Evolutionary conservation across 352 stramenopile species (phyloP).

Genomic region (Phytophthora macrochlamydospora): DNA sequence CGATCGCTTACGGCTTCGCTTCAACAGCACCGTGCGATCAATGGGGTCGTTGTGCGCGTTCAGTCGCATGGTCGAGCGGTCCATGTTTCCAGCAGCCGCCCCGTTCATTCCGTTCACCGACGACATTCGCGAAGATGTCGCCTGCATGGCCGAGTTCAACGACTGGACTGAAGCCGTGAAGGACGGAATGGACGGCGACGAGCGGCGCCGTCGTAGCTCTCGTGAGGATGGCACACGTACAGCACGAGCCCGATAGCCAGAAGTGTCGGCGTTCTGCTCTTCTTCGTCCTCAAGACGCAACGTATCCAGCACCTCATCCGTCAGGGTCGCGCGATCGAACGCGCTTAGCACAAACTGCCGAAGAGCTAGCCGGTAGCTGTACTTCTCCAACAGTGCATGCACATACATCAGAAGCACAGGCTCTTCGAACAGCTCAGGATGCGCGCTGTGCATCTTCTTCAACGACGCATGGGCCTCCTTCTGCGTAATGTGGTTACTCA

Average conservation of each 20-base stretch:
- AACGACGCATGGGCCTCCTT: constrained; percentile 88
- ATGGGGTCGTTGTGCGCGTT: constrained; percentile 66
- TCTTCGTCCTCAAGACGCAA: constrained; percentile 53
- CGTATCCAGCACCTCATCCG: constrained; percentile 79
- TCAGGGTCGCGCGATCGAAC: constrained; percentile 75
- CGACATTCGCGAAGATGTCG: constrained; percentile 58
- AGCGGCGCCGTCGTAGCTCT: constrained; percentile 68
- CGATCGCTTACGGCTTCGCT: constrained; percentile 75
- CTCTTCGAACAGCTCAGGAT: constrained; percentile 81
- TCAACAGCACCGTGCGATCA: constrained; percentile 77
- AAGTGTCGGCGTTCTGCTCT: constrained; percentile 17
- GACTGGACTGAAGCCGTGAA: constrained; percentile 87
- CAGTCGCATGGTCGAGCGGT: constrained; percentile 62
- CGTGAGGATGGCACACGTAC: constrained; percentile 54
- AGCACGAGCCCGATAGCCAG: constrained; percentile 43
- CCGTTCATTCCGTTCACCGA: constrained; percentile 40
- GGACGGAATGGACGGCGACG: constrained; percentile 87
- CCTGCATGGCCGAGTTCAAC: constrained; percentile 79
- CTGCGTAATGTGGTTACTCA: constrained; percentile 91
- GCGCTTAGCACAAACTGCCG: constrained; percentile 88
- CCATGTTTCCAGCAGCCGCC: constrained; percentile 24
- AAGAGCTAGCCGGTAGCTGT: constrained; percentile 84
- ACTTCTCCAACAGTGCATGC: constrained; percentile 82
- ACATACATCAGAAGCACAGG: constrained; percentile 83
- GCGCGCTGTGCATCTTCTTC: constrained; percentile 80